Conservation (phyloP, 2,329 filamentous ascomycete species). For the Leptographium procerum region DNA sequence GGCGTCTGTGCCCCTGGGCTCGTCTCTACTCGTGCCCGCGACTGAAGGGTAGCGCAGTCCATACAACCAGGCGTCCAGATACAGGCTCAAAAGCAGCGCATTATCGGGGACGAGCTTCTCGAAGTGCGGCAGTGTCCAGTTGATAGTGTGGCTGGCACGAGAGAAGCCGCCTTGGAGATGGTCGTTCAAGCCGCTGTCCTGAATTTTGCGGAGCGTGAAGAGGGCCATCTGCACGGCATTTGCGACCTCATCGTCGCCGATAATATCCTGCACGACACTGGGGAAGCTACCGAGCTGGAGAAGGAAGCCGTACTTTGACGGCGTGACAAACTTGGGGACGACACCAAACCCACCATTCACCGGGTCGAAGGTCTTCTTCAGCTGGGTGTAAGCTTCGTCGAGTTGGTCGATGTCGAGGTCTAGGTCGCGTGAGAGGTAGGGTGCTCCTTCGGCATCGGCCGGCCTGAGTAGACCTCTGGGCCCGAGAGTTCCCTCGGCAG, state of each 20-base stretch:
- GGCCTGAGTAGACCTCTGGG: slow-evolving; percentile 21
- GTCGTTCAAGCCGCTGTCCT: slow-evolving; percentile 42
- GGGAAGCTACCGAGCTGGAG: slow-evolving; percentile 64
- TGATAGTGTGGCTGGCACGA: slow-evolving; percentile 77
- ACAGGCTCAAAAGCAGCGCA: slow-evolving; percentile 70
- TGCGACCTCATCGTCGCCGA: slow-evolving; percentile 74
- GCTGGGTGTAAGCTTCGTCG: slow-evolving; percentile 78
- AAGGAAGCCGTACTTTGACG: slow-evolving; percentile 73
- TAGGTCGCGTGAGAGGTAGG: slow-evolving; percentile 35
- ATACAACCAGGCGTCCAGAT: slow-evolving; percentile 73
- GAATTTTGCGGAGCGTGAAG: slow-evolving; percentile 66
- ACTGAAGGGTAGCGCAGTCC: slow-evolving; percentile 17
- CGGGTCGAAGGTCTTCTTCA: slow-evolving; percentile 68
- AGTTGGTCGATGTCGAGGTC: slow-evolving; percentile 80
- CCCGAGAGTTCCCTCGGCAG: slow-evolving; percentile 69
- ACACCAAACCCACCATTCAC: slow-evolving; percentile 68
- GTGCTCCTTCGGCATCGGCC: slow-evolving; percentile 15
- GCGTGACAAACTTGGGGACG: slow-evolving; percentile 83
- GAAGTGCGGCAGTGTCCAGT: slow-evolving; percentile 93
- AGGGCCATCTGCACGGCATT: slow-evolving; percentile 69
- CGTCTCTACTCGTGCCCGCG: too few relatives aligned
- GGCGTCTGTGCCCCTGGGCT: slow-evolving; percentile 31
- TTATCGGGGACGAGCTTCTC: slow-evolving; percentile 97
- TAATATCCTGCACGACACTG: slow-evolving; percentile 64
- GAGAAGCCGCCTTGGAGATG: slow-evolving; percentile 46